Conservation (phyloP, 306 rosid genomes). For the Abrus pulchellus region DNA sequence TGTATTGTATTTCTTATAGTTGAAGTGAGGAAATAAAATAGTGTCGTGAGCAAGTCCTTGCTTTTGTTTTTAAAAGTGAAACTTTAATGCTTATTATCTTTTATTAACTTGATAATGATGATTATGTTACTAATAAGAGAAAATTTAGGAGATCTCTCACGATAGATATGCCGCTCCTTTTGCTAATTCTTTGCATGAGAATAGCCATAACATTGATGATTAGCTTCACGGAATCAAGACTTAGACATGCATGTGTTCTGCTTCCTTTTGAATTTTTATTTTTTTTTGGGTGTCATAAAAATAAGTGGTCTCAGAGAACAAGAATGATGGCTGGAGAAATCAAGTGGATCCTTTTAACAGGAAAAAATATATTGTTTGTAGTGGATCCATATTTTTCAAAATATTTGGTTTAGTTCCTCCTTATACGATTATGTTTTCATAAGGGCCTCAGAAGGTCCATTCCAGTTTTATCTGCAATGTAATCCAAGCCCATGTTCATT, state of each 20-base stretch:
- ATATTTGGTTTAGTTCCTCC: no score
- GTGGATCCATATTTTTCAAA: no score
- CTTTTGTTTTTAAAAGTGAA: background rate
- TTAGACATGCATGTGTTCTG: no score
- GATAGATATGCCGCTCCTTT: background rate
- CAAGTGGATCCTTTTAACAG: background rate
- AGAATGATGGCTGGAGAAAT: background rate
- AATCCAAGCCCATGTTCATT: constrained; percentile 18
- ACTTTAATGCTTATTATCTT: background rate
- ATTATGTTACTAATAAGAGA: background rate
- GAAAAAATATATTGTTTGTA: no score
- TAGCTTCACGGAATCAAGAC: background rate
- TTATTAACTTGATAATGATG: background rate
- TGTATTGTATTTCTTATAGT: background rate
- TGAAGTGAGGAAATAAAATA: background rate
- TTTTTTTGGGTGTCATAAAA: no score
- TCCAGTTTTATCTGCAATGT: background rate
- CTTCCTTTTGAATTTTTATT: no score
- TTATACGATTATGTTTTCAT: background rate
- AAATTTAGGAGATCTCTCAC: background rate
- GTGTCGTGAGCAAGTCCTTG: background rate
- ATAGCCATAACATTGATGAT: background rate
- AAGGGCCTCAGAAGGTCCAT: background rate
- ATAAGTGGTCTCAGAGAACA: no score
- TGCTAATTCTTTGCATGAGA: background rate